phyloP scores from a whole-genome alignment of 495 filamentous ascomycete species.

The Penicillium canescens region DNA sequence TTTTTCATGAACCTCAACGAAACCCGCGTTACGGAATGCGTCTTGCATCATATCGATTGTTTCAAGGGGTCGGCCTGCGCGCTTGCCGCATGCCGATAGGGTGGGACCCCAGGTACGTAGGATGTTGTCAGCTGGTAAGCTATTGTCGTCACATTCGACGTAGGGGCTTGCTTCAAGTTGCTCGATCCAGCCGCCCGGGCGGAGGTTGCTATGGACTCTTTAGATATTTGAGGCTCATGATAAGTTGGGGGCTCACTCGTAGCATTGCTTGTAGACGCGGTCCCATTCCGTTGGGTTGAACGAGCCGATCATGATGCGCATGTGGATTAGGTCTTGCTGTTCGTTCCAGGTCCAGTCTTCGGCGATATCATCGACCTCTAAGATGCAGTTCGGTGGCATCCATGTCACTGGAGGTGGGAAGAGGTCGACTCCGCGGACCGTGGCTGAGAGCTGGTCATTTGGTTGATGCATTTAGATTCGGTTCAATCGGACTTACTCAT shows the following conservation, averaged over 20 bases:
- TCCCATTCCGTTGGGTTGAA: slow-evolving; percentile 28
- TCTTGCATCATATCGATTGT: slow-evolving; percentile 18
- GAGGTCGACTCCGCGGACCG: slow-evolving; percentile 21
- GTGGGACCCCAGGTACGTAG: slow-evolving; percentile 22
- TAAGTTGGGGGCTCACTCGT: slow-evolving; percentile 18
- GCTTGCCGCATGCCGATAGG: slow-evolving; percentile 15
- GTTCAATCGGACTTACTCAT: slow-evolving; percentile 2
- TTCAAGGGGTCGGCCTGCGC: slow-evolving; percentile 14
- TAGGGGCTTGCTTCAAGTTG: slow-evolving; percentile 46
- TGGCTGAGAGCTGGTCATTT: slow-evolving; percentile 13
- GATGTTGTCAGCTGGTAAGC: slow-evolving; percentile 26
- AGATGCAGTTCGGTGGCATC: slow-evolving; percentile 34
- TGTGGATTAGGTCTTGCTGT: slow-evolving; percentile 33
- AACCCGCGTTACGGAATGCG: slow-evolving; percentile 29
- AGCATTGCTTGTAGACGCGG: slow-evolving; percentile 26
- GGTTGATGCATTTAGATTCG: background rate
- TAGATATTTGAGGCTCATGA: background rate
- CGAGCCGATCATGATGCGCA: slow-evolving; percentile 22
- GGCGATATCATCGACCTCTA: slow-evolving; percentile 30
- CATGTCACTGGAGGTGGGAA: slow-evolving; percentile 23
- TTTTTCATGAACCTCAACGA: slow-evolving; percentile 24
- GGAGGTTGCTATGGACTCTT: slow-evolving; percentile 17
- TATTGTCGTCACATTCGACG: slow-evolving; percentile 45
- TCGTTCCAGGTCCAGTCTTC: slow-evolving; percentile 31
- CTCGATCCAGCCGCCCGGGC: slow-evolving; percentile 57